These are phyloP conservation scores for Phylloporus arenicola DNA, from an alignment of 768 basidiomycete species.

Conservation along the genomic window DNA sequence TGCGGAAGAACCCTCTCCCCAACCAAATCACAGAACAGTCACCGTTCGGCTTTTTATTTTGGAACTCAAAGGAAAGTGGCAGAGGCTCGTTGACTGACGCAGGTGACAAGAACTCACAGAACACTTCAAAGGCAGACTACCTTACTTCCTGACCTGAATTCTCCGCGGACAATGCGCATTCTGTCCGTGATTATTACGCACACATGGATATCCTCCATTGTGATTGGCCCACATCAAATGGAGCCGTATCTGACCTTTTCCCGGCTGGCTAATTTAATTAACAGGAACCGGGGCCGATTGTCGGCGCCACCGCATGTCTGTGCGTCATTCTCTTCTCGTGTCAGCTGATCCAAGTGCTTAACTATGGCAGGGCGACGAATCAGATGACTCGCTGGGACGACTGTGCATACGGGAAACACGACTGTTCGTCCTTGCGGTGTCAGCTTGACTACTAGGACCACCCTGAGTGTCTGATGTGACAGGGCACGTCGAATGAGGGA, in stretches of 20 bases:
- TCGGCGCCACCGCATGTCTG: conserved; percentile 5
- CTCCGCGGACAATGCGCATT: neutral
- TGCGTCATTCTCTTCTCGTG: conserved; percentile 1
- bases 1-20: neutral
- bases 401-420: conserved; percentile 8
- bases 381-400: conserved; percentile 6
- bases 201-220: neutral
- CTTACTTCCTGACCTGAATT: neutral
- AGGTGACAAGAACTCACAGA: neutral
- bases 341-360: conserved; percentile 1
- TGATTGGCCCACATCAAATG: neutral
- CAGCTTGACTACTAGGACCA: conserved; percentile 12
- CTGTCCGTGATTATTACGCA: neutral
- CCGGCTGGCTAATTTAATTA: neutral
- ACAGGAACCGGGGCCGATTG: conserved; percentile 7
- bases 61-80: neutral
- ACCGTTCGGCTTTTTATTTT: neutral
- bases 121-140: neutral
- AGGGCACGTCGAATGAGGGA: conserved; percentile 8
- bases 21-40: neutral
- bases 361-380: neutral
- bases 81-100: neutral
- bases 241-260: neutral
- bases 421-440: conserved; percentile 17
- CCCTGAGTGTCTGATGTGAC: conserved; percentile 4